Conservation (phyloP, 2,329 filamentous ascomycete species). For the Ceratocystis colombiana region DNA sequence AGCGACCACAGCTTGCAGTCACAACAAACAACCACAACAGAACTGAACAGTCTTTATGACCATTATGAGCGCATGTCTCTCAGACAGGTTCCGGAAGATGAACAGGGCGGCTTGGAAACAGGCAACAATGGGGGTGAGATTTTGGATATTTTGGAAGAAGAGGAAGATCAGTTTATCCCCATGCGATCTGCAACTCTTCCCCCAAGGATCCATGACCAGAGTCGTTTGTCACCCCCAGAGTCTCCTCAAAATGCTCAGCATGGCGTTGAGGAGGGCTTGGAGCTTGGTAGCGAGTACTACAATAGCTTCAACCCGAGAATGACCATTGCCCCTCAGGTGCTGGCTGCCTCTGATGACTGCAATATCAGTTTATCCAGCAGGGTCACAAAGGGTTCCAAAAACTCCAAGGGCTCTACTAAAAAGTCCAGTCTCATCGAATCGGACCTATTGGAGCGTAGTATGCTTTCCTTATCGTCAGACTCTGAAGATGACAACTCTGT, state of each 20-base stretch:
- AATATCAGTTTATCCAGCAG: slow-evolving; percentile 46
- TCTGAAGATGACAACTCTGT: slow-evolving; percentile 42
- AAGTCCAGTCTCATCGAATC: slow-evolving; percentile 40
- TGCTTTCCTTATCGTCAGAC: slow-evolving; percentile 49
- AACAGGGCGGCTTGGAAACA: slow-evolving; percentile 26
- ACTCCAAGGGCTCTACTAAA: slow-evolving; percentile 40
- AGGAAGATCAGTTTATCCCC: slow-evolving; percentile 20
- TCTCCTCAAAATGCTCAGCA: slow-evolving; percentile 27
- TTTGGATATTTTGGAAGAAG: slow-evolving; percentile 19
- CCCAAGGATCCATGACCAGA: background rate
- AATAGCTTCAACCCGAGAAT: slow-evolving; percentile 19
- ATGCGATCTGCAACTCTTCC: slow-evolving; percentile 11
- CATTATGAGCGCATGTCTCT: slow-evolving; percentile 50
- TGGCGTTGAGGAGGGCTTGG: slow-evolving; percentile 1
- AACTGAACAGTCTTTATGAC: slow-evolving; percentile 44
- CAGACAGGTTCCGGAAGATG: slow-evolving; percentile 34
- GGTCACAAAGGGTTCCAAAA: slow-evolving; percentile 46
- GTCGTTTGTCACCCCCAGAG: slow-evolving; percentile 20
- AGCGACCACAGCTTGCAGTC: slow-evolving; percentile 22
- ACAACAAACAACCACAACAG: slow-evolving; percentile 31
- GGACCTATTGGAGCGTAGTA: slow-evolving; percentile 46
- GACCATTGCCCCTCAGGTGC: slow-evolving; percentile 15
- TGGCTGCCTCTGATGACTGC: slow-evolving; percentile 32
- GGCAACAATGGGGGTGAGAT: slow-evolving; percentile 20
- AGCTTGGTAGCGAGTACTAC: slow-evolving; percentile 17